Conservation (phyloP, 2,329 filamentous ascomycete genomes). For the Nigrospora oryzae region DNA sequence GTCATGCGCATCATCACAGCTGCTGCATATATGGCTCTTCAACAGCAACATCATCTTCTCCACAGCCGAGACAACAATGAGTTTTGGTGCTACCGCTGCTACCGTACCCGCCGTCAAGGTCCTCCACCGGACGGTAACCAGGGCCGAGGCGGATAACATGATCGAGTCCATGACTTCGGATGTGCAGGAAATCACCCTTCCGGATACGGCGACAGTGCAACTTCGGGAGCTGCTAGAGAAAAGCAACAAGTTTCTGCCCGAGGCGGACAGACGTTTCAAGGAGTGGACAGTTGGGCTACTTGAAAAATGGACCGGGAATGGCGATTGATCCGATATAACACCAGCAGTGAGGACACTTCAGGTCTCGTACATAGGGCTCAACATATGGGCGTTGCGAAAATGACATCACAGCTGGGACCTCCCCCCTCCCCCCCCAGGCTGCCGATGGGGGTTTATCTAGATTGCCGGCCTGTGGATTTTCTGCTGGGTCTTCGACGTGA, state of each 20-base stretch:
- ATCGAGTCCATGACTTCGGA: constrained; percentile 43
- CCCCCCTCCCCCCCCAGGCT: too few relatives aligned
- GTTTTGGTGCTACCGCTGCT: background rate
- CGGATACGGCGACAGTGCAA: constrained; percentile 36
- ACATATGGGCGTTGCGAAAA: too few relatives aligned
- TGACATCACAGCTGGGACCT: too few relatives aligned
- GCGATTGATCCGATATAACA: background rate
- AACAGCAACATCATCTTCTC: constrained; percentile 47
- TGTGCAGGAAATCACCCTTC: constrained; percentile 51
- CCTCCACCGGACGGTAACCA: constrained; percentile 36
- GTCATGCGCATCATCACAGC: constrained; percentile 4
- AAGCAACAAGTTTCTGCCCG: constrained; percentile 45
- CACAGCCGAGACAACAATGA: constrained; percentile 24
- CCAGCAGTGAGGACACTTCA: too few relatives aligned
- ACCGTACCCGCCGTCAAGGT: constrained; percentile 39
- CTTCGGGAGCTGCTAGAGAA: constrained; percentile 33
- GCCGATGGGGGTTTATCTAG: too few relatives aligned
- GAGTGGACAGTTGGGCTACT: constrained; percentile 62
- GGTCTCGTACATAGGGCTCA: too few relatives aligned
- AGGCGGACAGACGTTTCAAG: constrained; percentile 46
- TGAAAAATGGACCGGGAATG: constrained; percentile 34
- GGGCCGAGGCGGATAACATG: constrained; percentile 35
- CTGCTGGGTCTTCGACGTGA: too few relatives aligned
- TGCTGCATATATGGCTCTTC: constrained; percentile 46
- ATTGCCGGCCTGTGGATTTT: too few relatives aligned